Evolutionary conservation across 495 filamentous ascomycete species (phyloP).

Genomic region (Aspergillus ellipticus): DNA sequence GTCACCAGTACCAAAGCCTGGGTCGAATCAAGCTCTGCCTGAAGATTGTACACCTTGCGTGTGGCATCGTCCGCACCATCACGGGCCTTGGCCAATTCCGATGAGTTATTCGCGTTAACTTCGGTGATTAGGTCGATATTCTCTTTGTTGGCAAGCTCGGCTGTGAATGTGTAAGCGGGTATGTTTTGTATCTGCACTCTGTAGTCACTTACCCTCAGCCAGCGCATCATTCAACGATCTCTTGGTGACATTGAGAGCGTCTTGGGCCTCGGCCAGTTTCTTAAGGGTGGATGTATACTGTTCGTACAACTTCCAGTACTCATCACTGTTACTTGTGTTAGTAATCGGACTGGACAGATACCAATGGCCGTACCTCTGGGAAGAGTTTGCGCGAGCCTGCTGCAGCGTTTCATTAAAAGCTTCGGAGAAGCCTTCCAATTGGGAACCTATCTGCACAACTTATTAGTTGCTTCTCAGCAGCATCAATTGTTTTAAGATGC

Average conservation of each 20-base stretch:
- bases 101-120: slow-evolving; percentile 42
- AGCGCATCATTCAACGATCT: slow-evolving; percentile 37
- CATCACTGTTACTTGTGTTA: slow-evolving; percentile 33
- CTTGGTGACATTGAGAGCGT: slow-evolving; percentile 33
- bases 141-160: slow-evolving; percentile 44
- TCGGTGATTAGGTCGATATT: slow-evolving; percentile 46
- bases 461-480: background rate
- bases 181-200: slow-evolving; percentile 3
- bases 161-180: slow-evolving; percentile 31
- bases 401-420: slow-evolving; percentile 33
- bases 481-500: background rate
- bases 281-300: slow-evolving; percentile 38
- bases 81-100: slow-evolving; percentile 44
- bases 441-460: slow-evolving; percentile 25
- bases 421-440: slow-evolving; percentile 36
- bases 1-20: slow-evolving; percentile 38
- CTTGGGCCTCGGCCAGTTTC: slow-evolving; percentile 40
- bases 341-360: slow-evolving; percentile 1
- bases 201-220: slow-evolving; percentile 36
- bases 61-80: slow-evolving; percentile 41
- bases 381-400: slow-evolving; percentile 34
- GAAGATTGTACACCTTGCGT: slow-evolving; percentile 37
- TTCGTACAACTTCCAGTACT: slow-evolving; percentile 48
- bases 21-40: slow-evolving; percentile 41
- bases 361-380: slow-evolving; percentile 30